phyloP scores from a whole-genome alignment of 2,329 filamentous ascomycete species.

The Fusarium palustre region DNA sequence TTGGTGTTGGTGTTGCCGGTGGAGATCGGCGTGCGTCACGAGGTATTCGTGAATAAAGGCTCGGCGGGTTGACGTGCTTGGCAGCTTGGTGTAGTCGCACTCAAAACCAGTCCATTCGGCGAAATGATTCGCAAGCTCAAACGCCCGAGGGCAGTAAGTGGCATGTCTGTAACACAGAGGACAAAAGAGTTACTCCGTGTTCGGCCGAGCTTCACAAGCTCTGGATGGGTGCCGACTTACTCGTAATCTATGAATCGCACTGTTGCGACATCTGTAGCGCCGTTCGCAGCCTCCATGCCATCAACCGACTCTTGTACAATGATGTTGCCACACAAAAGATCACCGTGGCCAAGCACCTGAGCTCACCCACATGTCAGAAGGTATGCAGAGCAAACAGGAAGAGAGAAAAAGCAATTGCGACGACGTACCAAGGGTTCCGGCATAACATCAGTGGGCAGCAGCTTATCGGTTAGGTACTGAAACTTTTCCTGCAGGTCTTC shows the following conservation, averaged over 20 bases:
- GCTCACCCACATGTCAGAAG: neutral
- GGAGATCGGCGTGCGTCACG: conserved; percentile 13
- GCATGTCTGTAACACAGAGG: conserved; percentile 28
- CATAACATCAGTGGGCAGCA: conserved; percentile 16
- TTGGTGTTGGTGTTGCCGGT: neutral
- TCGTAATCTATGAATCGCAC: conserved; percentile 44
- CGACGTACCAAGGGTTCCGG: conserved; percentile 35
- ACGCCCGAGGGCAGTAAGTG: conserved; percentile 40
- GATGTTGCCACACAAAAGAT: conserved; percentile 41
- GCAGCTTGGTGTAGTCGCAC: conserved; percentile 29
- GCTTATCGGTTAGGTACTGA: conserved; percentile 22
- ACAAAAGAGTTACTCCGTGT: neutral
- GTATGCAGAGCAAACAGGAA: neutral
- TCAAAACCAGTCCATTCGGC: conserved; percentile 42
- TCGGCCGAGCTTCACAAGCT: neutral
- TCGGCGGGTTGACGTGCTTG: conserved; percentile 25
- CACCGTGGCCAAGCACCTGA: conserved; percentile 41
- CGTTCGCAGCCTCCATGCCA: neutral
- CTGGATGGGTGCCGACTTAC: conserved; percentile 22
- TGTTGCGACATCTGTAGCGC: conserved; percentile 11
- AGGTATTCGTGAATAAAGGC: conserved; percentile 38
- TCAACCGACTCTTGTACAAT: conserved; percentile 32
- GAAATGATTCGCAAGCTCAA: conserved; percentile 43
- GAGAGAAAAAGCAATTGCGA: neutral
- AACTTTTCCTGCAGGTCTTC: conserved; percentile 25